Evolutionary conservation across 352 stramenopile genomes (phyloP).

Genomic region (Pythium aristosporum): DNA sequence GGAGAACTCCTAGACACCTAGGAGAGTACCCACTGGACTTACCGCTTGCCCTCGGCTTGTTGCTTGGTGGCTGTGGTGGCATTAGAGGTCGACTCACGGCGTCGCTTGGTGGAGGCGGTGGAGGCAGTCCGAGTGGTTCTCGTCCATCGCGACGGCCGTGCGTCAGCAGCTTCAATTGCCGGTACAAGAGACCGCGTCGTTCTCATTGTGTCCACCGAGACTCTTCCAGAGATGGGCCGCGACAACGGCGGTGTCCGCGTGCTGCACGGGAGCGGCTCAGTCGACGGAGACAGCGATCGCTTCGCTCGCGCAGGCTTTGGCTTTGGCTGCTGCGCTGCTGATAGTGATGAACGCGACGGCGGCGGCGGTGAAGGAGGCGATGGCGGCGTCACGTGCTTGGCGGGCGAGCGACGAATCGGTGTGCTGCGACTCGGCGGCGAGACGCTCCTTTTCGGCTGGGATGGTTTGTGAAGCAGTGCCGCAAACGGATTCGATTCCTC

Average conservation of each 20-base stretch:
- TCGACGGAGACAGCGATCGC: neutral
- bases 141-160: conserved; percentile 49
- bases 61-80: conserved; percentile 1
- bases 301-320: neutral
- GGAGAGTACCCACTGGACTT: neutral
- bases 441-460: neutral
- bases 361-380: neutral
- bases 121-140: conserved; percentile 23
- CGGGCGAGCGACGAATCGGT: neutral
- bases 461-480: conserved; percentile 38
- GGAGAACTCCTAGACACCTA: neutral
- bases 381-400: neutral
- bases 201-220: neutral
- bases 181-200: conserved; percentile 24
- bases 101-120: conserved; percentile 24
- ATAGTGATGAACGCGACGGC: neutral
- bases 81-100: conserved; percentile 14
- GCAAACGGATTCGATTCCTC: conserved; percentile 63
- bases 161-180: conserved; percentile 48
- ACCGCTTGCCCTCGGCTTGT: conserved; percentile 23
- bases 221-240: neutral
- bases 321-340: neutral
- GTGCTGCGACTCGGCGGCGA: conserved; percentile 1
- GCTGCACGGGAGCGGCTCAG: neutral
- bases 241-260: neutral